Evolutionary conservation across 495 filamentous ascomycete species (phyloP), one percentile per base, ranked within the genome.

Genomic region (Cetradonia linearis): DNA sequence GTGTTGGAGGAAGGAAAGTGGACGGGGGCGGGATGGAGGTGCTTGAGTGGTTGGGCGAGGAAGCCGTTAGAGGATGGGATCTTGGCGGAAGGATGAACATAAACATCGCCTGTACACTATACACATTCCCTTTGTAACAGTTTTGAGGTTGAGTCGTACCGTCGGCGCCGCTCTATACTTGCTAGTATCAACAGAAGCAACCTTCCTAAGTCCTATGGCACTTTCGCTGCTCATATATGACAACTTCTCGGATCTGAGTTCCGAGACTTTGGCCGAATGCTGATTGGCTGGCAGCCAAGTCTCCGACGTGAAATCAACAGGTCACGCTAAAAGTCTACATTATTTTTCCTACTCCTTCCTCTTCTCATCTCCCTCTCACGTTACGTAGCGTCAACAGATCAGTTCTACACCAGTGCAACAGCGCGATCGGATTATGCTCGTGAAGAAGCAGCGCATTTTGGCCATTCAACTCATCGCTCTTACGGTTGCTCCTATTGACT

Each of bases 1-100:
- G 81, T 95, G 10, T 75, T 97, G 63, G 88, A 94, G 68, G 93
- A 98, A 69, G 89, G 88, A 5, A 79, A 88, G 42, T 80, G 81
- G 65, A 81, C 81, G 60, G 88, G 87, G 38, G 83, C 86, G 36
- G 89, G 85, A n/a, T 96, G 89, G 83, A 85, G 89, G 66, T 86
- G 83, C 68, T 73, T 98, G 71, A 86, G 78, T 63, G 93, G 93
- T 3, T 96, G 87, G 79, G 88, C 91, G 42, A 86, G 86, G 79
- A 98, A 98, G 81, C 87, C 89, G n/a, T 42, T 61, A 2, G 52
- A 61, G 58, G 20, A 37, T 4, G n/a, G 38, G 7, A 4, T 13
- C 6, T 18, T 20, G 42, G 42, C 20, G 20, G 42, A 46, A 5
- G 20, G 20, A 46, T 46, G 20, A 46, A 46, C 20, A 11, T 46